phyloP scores from a whole-genome alignment of 1,284 basidiomycete species.

The Austropuccinia psidii region DNA sequence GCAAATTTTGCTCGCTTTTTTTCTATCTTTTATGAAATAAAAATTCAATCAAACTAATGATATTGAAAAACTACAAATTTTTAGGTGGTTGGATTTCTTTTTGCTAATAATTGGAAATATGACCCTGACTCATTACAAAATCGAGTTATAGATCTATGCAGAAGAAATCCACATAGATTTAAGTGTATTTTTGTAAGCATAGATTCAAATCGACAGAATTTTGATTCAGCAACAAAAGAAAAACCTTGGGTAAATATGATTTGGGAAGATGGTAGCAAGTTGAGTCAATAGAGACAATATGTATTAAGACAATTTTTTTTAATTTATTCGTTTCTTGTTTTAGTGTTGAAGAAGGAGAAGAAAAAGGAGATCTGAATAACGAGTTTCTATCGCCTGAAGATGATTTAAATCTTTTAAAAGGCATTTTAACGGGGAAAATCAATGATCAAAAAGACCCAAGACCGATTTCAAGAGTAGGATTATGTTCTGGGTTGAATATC shows the following conservation, averaged over 20 bases:
- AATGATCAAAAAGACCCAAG: background rate
- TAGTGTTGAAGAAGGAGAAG: background rate
- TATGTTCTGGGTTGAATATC: background rate
- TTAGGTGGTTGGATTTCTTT: slow-evolving; percentile 32
- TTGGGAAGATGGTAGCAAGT: slow-evolving; percentile 37
- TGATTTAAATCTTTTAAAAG: background rate
- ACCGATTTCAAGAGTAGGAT: slow-evolving; percentile 18
- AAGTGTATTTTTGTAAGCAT: slow-evolving; percentile 33
- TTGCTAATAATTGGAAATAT: slow-evolving; percentile 12
- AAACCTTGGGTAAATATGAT: slow-evolving; percentile 33
- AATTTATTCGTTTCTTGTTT: background rate
- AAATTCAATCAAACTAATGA: background rate
- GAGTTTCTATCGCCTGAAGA: slow-evolving; percentile 16
- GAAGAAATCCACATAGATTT: slow-evolving; percentile 24
- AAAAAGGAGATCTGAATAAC: background rate
- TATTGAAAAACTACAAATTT: background rate
- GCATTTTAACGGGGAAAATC: background rate
- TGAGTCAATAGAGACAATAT: background rate
- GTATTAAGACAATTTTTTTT: background rate
- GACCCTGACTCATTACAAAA: slow-evolving; percentile 4
- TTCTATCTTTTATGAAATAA: background rate
- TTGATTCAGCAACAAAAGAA: slow-evolving; percentile 1
- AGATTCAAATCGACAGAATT: slow-evolving; percentile 16
- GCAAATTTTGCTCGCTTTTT: background rate
- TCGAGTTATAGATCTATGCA: slow-evolving; percentile 3